Evolutionary conservation across 2,329 filamentous ascomycete species (phyloP).

Genomic region (Cladophialophora chaetospira): DNA sequence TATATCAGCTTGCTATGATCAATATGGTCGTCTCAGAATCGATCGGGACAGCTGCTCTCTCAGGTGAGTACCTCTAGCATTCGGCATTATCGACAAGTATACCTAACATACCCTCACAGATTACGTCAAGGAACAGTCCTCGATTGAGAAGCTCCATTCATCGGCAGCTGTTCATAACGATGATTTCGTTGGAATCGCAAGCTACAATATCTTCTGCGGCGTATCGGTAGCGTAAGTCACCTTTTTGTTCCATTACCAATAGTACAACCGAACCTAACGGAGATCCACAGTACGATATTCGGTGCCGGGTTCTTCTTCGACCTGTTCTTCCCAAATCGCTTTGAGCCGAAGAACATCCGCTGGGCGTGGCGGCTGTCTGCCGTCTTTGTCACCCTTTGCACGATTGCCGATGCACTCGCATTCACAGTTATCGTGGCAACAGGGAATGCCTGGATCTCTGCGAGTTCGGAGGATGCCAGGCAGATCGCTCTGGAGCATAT

Average conservation of each 20-base stretch:
- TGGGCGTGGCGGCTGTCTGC: conserved; percentile 58
- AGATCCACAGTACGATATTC: too few relatives aligned
- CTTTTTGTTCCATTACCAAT: too few relatives aligned
- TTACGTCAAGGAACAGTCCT: conserved; percentile 57
- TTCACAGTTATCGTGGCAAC: conserved; percentile 56
- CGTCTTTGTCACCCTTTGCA: conserved; percentile 51
- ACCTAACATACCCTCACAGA: conserved; percentile 39
- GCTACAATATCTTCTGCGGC: conserved; percentile 62
- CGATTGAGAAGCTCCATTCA: conserved; percentile 45
- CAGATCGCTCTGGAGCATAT: conserved; percentile 38
- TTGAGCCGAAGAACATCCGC: conserved; percentile 52
- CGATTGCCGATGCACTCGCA: conserved; percentile 51
- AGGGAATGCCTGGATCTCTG: conserved; percentile 49
- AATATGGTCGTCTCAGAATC: conserved; percentile 59
- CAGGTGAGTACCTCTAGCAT: conserved; percentile 43
- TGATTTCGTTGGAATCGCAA: conserved; percentile 57
- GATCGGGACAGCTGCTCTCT: conserved; percentile 57
- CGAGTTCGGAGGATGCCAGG: conserved; percentile 33
- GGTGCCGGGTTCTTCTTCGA: conserved; percentile 64
- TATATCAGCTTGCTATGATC: conserved; percentile 63
- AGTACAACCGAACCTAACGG: too few relatives aligned
- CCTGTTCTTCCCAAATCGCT: conserved; percentile 61
- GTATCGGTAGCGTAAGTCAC: conserved; percentile 59
- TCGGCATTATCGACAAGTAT: not conserved
- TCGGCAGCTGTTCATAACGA: conserved; percentile 55